These are phyloP conservation scores for Komagataella phaffii DNA, from an alignment of 805 yeast species.

Conservation along the genomic window DNA sequence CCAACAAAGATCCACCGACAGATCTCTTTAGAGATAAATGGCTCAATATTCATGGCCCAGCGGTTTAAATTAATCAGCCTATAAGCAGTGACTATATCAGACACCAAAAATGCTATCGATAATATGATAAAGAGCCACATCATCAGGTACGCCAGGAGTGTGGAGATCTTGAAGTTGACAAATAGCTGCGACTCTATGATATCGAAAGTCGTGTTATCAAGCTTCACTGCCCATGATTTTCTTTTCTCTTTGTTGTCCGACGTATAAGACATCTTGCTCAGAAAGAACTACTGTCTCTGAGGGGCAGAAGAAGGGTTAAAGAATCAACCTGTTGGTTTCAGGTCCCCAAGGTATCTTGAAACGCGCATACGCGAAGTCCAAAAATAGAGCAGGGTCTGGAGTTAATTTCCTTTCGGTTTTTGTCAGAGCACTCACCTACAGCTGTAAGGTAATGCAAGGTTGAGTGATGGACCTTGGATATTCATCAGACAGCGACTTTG, in stretches of 20 bases:
- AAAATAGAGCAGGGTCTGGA: not conserved
- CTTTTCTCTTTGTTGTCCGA: not conserved
- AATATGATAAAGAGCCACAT: slow-evolving; percentile 29
- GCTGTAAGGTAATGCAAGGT: not conserved
- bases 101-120: slow-evolving; percentile 37
- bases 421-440: not conserved
- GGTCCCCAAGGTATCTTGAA: not conserved
- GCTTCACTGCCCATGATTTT: slow-evolving; percentile 19
- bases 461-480: not conserved
- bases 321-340: not conserved
- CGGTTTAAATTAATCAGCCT: slow-evolving; percentile 57
- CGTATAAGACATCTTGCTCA: not conserved
- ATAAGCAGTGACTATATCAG: slow-evolving; percentile 72
- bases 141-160: slow-evolving; percentile 27
- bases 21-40: slow-evolving; percentile 34
- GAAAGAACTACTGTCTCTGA: not conserved
- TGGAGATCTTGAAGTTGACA: slow-evolving; percentile 27
- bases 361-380: not conserved
- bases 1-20: slow-evolving; percentile 66
- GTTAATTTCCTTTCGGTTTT: not conserved
- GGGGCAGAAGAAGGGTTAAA: not conserved
- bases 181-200: slow-evolving; percentile 31
- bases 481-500: not conserved
- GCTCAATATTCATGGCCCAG: slow-evolving; percentile 44
- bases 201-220: slow-evolving; percentile 29